phyloP scores from a whole-genome alignment of 1,284 basidiomycete genomes.

The Malassezia yamatoensis region DNA sequence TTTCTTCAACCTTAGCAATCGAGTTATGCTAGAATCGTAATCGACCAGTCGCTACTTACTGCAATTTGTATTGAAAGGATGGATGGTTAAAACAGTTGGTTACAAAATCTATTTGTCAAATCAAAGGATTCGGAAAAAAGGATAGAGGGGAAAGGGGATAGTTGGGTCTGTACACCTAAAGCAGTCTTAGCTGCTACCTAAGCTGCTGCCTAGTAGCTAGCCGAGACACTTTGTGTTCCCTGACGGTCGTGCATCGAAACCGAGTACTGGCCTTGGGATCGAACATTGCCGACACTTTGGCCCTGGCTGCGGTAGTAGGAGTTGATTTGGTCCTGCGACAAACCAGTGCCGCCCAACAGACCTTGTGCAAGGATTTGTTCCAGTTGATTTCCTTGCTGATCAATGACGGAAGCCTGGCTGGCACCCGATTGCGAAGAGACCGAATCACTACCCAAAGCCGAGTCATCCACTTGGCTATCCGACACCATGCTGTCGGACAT shows the following conservation, averaged over 20 bases:
- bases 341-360: conserved; percentile 13
- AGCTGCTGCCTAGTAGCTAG: conserved; percentile 6
- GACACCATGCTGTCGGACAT: neutral
- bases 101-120: conserved; percentile 1
- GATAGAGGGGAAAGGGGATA: neutral
- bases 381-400: neutral
- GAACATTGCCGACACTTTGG: neutral
- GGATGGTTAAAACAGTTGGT: no score
- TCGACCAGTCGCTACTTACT: no score
- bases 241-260: conserved; percentile 8
- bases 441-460: neutral
- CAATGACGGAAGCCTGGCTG: neutral
- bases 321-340: conserved; percentile 14
- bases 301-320: conserved; percentile 2
- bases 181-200: neutral
- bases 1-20: no score
- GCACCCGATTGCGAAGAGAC: neutral
- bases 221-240: conserved; percentile 9
- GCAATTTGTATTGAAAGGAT: no score
- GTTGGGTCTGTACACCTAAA: neutral
- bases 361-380: conserved; percentile 9
- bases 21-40: no score
- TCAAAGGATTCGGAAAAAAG: neutral
- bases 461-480: neutral
- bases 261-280: conserved; percentile 1